A percentile compares a stretch with the other conserved stretches of the same genome.
Evolutionary conservation across 352 stramenopile genomes (phyloP).

Genomic region (Pythium dissotocum): DNA sequence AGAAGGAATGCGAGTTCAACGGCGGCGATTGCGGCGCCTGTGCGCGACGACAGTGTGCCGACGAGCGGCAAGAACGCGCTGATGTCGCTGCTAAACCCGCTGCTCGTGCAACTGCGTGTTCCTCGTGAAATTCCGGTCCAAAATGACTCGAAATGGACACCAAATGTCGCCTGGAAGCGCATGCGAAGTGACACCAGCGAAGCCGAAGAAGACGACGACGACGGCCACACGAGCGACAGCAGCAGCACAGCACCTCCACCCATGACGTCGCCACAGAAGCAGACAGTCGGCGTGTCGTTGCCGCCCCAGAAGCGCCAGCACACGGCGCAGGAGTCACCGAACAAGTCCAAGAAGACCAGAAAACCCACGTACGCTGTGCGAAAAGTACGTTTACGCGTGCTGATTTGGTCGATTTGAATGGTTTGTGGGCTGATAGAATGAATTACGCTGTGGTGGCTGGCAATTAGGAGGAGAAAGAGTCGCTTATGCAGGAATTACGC

Average conservation of each 20-base stretch:
- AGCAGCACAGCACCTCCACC: background rate
- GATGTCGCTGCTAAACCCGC: constrained; percentile 1
- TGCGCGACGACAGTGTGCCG: background rate
- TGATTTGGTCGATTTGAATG: background rate
- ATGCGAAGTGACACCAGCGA: background rate
- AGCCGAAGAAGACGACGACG: background rate
- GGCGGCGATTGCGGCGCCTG: background rate
- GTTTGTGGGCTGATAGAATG: background rate
- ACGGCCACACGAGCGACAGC: constrained; percentile 1
- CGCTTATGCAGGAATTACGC: constrained; percentile 14
- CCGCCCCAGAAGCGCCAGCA: background rate
- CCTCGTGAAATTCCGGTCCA: background rate
- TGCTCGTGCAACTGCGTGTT: constrained; percentile 3
- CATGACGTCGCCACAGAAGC: background rate
- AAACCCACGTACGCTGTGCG: constrained; percentile 15
- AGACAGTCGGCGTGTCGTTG: background rate
- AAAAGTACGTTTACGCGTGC: background rate
- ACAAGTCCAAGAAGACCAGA: constrained; percentile 5
- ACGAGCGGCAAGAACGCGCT: background rate
- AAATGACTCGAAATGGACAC: background rate
- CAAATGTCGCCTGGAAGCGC: background rate
- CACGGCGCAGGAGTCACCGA: background rate
- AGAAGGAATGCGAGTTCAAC: background rate
- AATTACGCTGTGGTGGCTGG: background rate
- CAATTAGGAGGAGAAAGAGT: constrained; percentile 18